Conservation (phyloP, 768 basidiomycete species). For the Rickenella mellea region DNA sequence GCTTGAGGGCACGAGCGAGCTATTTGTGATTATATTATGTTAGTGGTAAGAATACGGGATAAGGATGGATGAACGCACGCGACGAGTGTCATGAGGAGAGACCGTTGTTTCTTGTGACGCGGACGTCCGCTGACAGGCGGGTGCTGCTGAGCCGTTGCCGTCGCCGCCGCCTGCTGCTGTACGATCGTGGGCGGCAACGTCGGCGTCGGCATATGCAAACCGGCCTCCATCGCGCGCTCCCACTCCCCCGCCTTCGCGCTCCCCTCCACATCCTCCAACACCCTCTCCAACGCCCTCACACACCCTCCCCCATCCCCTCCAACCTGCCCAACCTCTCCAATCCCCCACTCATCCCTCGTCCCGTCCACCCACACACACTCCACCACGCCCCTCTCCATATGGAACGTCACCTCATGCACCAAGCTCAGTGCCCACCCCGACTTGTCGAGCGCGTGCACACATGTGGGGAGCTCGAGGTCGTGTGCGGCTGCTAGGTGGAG, state of each 20-base stretch:
- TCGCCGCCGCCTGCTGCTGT: conserved; percentile 6
- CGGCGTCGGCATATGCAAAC: conserved; percentile 8
- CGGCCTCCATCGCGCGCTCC: conserved; percentile 16
- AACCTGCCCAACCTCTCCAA: conserved; percentile 23
- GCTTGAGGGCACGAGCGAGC: conserved; percentile 1
- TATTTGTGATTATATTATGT: no score
- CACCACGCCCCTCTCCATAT: conserved; percentile 38
- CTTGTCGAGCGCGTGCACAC: conserved; percentile 51
- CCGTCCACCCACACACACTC: conserved; percentile 53
- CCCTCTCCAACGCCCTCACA: conserved; percentile 34
- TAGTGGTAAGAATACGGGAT: conserved; percentile 4
- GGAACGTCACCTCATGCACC: conserved; percentile 52
- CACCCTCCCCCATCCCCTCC: no score
- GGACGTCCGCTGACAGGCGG: conserved; percentile 23
- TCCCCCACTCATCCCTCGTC: conserved; percentile 36
- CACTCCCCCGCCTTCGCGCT: conserved; percentile 33
- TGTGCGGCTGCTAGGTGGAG: conserved; percentile 40
- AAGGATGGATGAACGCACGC: conserved; percentile 25
- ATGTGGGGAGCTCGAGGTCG: conserved; percentile 41
- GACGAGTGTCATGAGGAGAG: conserved; percentile 61
- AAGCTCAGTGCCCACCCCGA: conserved; percentile 47
- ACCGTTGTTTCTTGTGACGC: conserved; percentile 63
- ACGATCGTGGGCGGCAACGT: conserved; percentile 6
- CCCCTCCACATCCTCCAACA: conserved; percentile 43
- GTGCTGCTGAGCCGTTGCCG: conserved; percentile 8